These are phyloP conservation scores for Quercus gilva DNA, from an alignment of 306 rosid species.

Conservation along the genomic window DNA sequence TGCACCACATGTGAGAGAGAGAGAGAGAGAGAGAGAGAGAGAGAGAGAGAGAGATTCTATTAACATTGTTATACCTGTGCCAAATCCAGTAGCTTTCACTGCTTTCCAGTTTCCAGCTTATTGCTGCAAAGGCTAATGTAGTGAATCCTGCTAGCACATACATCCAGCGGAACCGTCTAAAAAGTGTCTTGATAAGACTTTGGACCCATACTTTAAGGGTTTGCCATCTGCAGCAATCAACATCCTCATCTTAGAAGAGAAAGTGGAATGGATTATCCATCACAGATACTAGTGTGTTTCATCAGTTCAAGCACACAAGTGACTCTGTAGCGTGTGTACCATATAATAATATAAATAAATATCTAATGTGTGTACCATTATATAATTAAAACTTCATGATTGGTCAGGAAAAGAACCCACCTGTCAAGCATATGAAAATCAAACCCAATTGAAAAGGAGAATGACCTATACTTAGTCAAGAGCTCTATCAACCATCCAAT, in stretches of 20 bases:
- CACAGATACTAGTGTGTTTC: not conserved
- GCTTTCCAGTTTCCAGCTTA: conserved; percentile 78
- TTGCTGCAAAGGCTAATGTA: conserved; percentile 71
- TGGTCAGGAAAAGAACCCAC: conserved; percentile 19
- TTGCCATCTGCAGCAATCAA: conserved; percentile 58
- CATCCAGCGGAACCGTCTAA: conserved; percentile 72
- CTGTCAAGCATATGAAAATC: conserved; percentile 34
- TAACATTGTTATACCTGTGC: conserved; percentile 67
- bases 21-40: conserved; percentile 19
- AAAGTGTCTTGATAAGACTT: conserved; percentile 48
- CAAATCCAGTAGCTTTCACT: conserved; percentile 90
- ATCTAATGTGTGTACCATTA: not conserved
- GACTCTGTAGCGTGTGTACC: not conserved
- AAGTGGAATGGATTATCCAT: not conserved
- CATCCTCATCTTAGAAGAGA: conserved; percentile 3
- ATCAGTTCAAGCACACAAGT: not conserved
- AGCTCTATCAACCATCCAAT: conserved; percentile 56
- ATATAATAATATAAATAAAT: not conserved
- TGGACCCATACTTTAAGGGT: conserved; percentile 56
- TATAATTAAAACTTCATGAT: not conserved
- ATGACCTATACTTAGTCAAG: conserved; percentile 34
- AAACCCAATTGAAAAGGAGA: conserved; percentile 29
- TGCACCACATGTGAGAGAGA: conserved; percentile 11
- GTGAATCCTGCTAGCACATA: conserved; percentile 64
- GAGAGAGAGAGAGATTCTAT: not conserved